A percentile compares a stretch with the other conserved stretches of the same genome.
These are phyloP conservation scores for Perkinsus olseni DNA, from an alignment of 169 alveolate genomes.

Conservation along the genomic window DNA sequence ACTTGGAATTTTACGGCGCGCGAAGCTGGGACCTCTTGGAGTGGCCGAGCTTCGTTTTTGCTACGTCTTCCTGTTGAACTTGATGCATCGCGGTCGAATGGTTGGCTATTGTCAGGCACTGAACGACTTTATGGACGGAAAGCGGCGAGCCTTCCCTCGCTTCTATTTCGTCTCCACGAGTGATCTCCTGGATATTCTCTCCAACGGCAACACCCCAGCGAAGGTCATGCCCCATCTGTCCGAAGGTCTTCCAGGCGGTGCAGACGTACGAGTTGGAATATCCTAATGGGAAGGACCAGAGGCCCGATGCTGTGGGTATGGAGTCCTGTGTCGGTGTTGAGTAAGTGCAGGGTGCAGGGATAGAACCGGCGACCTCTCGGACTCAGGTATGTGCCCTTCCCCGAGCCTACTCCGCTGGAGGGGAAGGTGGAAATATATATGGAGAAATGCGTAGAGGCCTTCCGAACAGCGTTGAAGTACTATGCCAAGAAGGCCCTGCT, in stretches of 20 bases:
- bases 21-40: too few species aligned
- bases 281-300: constrained; percentile 35
- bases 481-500: constrained; percentile 57
- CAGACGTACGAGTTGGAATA: constrained; percentile 67
- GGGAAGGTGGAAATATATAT: constrained; percentile 86
- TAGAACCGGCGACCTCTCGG: not conserved
- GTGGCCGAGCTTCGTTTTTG: too few species aligned
- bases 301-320: constrained; percentile 67
- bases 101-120: too few species aligned
- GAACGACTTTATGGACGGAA: constrained; percentile 89
- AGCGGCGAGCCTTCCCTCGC: constrained; percentile 92
- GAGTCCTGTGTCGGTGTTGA: constrained; percentile 81
- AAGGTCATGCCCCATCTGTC: constrained; percentile 89
- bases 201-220: constrained; percentile 88
- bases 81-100: too few species aligned
- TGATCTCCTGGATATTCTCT: constrained; percentile 85
- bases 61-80: too few species aligned
- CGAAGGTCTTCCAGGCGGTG: constrained; percentile 85
- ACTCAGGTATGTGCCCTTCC: constrained; percentile 53
- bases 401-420: constrained; percentile 63
- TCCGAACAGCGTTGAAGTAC: constrained; percentile 59
- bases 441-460: constrained; percentile 72
- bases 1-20: too few species aligned
- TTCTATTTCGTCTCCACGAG: constrained; percentile 90
- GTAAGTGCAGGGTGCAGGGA: constrained; percentile 5